Evolutionary conservation across 1,139 yeast genomes (phyloP).

Genomic region (Pichia sp.): DNA sequence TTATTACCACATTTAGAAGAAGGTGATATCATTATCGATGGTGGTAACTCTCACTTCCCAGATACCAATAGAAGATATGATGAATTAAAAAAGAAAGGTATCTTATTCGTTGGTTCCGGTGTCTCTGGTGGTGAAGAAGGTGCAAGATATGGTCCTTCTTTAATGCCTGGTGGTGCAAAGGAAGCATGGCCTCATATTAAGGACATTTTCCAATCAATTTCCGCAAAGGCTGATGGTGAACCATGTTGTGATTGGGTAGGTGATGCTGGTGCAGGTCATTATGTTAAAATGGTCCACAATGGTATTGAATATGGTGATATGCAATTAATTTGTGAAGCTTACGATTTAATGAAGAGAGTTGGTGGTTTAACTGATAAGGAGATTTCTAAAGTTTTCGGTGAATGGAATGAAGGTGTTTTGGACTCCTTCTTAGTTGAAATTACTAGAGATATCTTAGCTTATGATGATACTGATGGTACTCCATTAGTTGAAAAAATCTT

Average conservation of each 20-base stretch:
- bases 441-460: slow-evolving; percentile 90
- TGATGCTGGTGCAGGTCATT: slow-evolving; percentile 98
- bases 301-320: slow-evolving; percentile 99
- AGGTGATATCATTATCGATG: slow-evolving; percentile 98
- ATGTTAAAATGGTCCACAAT: slow-evolving; percentile 99
- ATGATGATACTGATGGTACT: slow-evolving; percentile 81
- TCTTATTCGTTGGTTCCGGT: slow-evolving; percentile 96
- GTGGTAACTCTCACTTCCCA: slow-evolving; percentile 99
- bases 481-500: slow-evolving; percentile 94
- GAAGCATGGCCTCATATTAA: slow-evolving; percentile 99
- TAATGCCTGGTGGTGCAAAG: slow-evolving; percentile 98
- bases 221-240: slow-evolving; percentile 97
- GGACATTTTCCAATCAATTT: slow-evolving; percentile 89
- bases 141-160: slow-evolving; percentile 98
- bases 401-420: slow-evolving; percentile 96
- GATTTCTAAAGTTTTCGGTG: slow-evolving; percentile 85
- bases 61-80: slow-evolving; percentile 96
- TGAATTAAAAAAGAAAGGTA: slow-evolving; percentile 81
- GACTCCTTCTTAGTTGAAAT: slow-evolving; percentile 97
- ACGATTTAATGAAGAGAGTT: slow-evolving; percentile 90
- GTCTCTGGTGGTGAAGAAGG: slow-evolving; percentile 99
- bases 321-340: slow-evolving; percentile 98
- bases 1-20: slow-evolving; percentile 86
- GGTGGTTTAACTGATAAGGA: slow-evolving; percentile 88
- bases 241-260: slow-evolving; percentile 99